Evolutionary conservation across 805 yeast genomes (phyloP).

Genomic region (Sugiyamaella americana): DNA sequence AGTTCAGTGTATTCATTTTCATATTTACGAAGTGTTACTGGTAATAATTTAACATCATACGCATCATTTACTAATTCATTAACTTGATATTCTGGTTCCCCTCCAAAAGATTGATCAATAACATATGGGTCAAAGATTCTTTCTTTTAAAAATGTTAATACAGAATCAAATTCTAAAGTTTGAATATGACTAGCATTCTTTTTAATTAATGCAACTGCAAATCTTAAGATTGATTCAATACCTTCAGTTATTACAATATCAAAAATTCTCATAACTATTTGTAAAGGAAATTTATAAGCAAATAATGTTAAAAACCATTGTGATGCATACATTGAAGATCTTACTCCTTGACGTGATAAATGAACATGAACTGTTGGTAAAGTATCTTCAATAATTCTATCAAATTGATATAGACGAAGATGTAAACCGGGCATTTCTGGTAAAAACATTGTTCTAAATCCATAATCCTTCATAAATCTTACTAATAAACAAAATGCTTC

Average conservation of each 20-base stretch:
- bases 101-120: conserved; percentile 28
- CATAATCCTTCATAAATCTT: conserved; percentile 77
- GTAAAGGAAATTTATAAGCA: conserved; percentile 90
- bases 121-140: conserved; percentile 68
- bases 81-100: conserved; percentile 45
- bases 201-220: conserved; percentile 74
- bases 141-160: conserved; percentile 73
- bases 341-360: conserved; percentile 76
- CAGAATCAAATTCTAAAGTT: conserved; percentile 63
- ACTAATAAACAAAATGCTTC: conserved; percentile 82
- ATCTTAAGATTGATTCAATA: conserved; percentile 73
- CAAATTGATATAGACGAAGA: conserved; percentile 80
- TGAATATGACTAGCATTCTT: conserved; percentile 58
- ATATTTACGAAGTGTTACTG: conserved; percentile 65
- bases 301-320: conserved; percentile 97
- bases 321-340: conserved; percentile 92
- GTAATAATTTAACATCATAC: conserved; percentile 63
- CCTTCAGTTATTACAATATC: conserved; percentile 92
- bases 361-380: conserved; percentile 71
- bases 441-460: conserved; percentile 67
- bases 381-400: conserved; percentile 71
- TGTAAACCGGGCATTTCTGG: conserved; percentile 95
- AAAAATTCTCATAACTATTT: conserved; percentile 77
- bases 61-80: conserved; percentile 76
- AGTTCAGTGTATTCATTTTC: conserved; percentile 69